phyloP scores from a whole-genome alignment of 2,329 filamentous ascomycete species.

The Cercospora zeae-maydis region DNA sequence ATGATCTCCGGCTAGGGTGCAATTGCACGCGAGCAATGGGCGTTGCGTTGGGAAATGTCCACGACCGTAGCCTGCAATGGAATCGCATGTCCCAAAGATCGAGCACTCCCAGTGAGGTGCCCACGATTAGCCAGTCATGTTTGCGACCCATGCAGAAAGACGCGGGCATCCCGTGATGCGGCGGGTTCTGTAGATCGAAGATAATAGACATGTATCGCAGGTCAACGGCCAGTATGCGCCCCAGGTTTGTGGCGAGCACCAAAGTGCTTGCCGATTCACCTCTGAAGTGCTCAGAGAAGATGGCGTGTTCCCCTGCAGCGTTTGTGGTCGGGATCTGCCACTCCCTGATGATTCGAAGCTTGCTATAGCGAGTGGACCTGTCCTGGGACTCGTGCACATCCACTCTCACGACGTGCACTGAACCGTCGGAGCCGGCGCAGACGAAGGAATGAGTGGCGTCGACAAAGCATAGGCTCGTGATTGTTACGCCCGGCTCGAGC shows the following conservation, averaged over 20 bases:
- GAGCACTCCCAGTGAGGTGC: constrained; percentile 87
- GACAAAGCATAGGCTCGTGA: constrained; percentile 83
- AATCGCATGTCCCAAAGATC: constrained; percentile 98
- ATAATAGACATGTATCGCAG: constrained; percentile 79
- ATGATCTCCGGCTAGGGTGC: constrained; percentile 55
- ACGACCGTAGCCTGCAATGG: constrained; percentile 78
- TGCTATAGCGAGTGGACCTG: constrained; percentile 66
- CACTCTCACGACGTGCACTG: constrained; percentile 84
- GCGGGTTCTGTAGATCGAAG: constrained; percentile 77
- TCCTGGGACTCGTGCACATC: constrained; percentile 57
- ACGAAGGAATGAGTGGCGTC: constrained; percentile 93
- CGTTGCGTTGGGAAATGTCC: constrained; percentile 78
- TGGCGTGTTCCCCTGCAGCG: constrained; percentile 64
- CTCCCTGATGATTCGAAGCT: constrained; percentile 70
- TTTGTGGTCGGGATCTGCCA: constrained; percentile 62
- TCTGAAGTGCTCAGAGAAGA: constrained; percentile 92
- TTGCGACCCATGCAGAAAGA: constrained; percentile 85
- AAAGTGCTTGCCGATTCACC: constrained; percentile 77
- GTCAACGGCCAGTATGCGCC: constrained; percentile 78
- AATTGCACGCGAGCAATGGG: constrained; percentile 75
- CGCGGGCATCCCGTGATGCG: constrained; percentile 86
- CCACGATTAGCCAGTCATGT: constrained; percentile 85
- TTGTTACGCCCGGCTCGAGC: constrained; percentile 66
- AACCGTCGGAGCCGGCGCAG: constrained; percentile 85
- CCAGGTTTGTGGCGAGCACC: constrained; percentile 80